These are phyloP conservation scores for Ceratocystis destructans DNA, from an alignment of 2,329 filamentous ascomycete species.

Conservation along the genomic window DNA sequence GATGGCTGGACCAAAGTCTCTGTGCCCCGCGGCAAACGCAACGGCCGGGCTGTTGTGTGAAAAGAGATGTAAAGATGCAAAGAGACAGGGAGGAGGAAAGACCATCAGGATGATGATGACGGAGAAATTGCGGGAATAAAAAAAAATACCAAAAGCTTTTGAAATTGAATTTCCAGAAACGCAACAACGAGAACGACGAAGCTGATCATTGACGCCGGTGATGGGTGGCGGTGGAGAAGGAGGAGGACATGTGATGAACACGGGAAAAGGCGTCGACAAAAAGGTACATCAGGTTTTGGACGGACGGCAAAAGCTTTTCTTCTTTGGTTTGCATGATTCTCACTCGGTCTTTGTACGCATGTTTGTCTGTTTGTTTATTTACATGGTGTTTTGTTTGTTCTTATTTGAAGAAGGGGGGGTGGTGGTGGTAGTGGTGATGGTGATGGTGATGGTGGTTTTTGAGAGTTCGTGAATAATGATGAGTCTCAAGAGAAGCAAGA, in stretches of 20 bases:
- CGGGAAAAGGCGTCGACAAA: background rate
- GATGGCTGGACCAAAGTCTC: constrained; percentile 53
- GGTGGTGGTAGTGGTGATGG: too few relatives aligned
- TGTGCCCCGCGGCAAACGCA: constrained; percentile 20
- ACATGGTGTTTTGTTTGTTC: too few relatives aligned
- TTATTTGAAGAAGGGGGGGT: too few relatives aligned
- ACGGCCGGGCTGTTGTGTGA: constrained; percentile 11
- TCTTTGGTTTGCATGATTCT: constrained; percentile 15
- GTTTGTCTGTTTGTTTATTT: background rate
- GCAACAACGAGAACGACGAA: constrained; percentile 4
- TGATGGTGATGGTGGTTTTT: too few relatives aligned
- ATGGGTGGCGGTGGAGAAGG: background rate
- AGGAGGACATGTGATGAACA: background rate
- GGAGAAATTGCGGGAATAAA: background rate
- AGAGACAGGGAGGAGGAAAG: background rate
- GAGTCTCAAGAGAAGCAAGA: background rate
- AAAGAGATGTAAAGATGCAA: background rate
- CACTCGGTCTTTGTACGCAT: background rate
- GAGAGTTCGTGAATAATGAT: too few relatives aligned
- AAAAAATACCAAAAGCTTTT: constrained; percentile 6
- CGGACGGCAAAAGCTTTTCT: background rate
- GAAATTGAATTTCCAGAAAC: background rate
- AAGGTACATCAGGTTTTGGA: background rate
- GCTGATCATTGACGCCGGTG: background rate
- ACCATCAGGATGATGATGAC: too few relatives aligned